phyloP scores from a whole-genome alignment of 805 yeast genomes.

The Starmerella geochares region DNA sequence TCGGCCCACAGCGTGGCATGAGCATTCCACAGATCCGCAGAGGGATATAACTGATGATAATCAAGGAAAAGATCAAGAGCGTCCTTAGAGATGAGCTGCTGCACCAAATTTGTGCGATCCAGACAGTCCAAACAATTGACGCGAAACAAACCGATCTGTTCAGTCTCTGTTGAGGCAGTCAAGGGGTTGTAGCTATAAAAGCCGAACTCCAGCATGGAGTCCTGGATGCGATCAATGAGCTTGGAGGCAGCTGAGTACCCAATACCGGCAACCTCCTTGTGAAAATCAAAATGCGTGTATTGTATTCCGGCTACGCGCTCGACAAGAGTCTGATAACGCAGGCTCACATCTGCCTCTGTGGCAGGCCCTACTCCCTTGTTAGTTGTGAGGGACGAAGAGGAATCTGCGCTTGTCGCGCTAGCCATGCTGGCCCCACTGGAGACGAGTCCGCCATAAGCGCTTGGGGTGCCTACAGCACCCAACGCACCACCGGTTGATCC shows the following conservation, averaged over 20 bases:
- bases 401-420: conserved; percentile 6
- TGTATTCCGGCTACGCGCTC: conserved; percentile 32
- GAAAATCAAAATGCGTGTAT: conserved; percentile 86
- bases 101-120: conserved; percentile 82
- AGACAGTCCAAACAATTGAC: conserved; percentile 91
- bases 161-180: conserved; percentile 40
- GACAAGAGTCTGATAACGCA: conserved; percentile 20
- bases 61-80: conserved; percentile 42
- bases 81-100: conserved; percentile 62
- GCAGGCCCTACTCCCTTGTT: conserved; percentile 13
- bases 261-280: conserved; percentile 69
- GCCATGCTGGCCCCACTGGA: conserved; percentile 11
- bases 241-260: conserved; percentile 76
- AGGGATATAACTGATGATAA: conserved; percentile 38
- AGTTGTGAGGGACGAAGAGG: not conserved
- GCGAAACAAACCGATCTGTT: conserved; percentile 85
- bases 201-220: conserved; percentile 66
- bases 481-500: conserved; percentile 30
- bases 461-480: too few relatives aligned
- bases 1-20: conserved; percentile 95
- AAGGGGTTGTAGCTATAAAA: conserved; percentile 64
- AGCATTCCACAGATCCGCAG: conserved; percentile 51
- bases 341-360: conserved; percentile 21
- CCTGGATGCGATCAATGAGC: conserved; percentile 52
- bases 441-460: too few relatives aligned